Conservation (phyloP, 345 rosid genomes). For the Gossypium turneri region DNA sequence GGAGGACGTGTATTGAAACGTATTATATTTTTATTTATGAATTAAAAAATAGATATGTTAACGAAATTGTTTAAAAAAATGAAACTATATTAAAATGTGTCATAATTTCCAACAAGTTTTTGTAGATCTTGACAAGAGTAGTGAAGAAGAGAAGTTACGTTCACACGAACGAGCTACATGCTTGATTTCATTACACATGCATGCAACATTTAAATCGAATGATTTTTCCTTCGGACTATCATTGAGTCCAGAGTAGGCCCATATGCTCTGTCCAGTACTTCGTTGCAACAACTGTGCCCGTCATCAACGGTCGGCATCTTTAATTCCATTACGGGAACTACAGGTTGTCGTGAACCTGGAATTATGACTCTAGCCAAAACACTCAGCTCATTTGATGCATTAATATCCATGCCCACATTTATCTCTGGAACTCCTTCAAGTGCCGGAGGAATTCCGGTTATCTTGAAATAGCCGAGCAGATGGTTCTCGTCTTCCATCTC, state of each 20-base stretch:
- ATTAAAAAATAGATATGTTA: too few species aligned
- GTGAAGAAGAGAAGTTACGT: too few species aligned
- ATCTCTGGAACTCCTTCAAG: slow-evolving; percentile 78
- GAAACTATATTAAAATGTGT: too few species aligned
- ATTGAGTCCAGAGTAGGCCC: slow-evolving; percentile 57
- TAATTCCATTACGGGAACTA: slow-evolving; percentile 64
- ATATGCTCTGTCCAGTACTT: slow-evolving; percentile 50
- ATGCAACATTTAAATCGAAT: background rate
- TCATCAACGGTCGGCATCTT: slow-evolving; percentile 89
- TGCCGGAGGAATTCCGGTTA: slow-evolving; percentile 57
- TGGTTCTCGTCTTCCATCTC: slow-evolving; percentile 59
- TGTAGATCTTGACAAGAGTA: too few species aligned
- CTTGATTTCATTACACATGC: background rate
- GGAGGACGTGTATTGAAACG: fast-evolving
- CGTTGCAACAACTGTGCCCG: slow-evolving; percentile 83
- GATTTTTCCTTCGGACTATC: slow-evolving; percentile 47
- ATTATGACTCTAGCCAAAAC: slow-evolving; percentile 58
- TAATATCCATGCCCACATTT: slow-evolving; percentile 74
- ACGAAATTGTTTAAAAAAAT: too few species aligned
- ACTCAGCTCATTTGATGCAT: slow-evolving; percentile 56
- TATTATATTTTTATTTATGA: fast-evolving
- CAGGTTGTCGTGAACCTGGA: slow-evolving; percentile 50
- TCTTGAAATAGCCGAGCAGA: slow-evolving; percentile 80
- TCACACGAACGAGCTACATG: background rate
- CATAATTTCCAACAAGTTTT: too few species aligned